Evolutionary conservation across 441 rosid genomes (phyloP), one percentile per base, ranked within the genome.

Genomic region (Gossypium davidsonii): DNA sequence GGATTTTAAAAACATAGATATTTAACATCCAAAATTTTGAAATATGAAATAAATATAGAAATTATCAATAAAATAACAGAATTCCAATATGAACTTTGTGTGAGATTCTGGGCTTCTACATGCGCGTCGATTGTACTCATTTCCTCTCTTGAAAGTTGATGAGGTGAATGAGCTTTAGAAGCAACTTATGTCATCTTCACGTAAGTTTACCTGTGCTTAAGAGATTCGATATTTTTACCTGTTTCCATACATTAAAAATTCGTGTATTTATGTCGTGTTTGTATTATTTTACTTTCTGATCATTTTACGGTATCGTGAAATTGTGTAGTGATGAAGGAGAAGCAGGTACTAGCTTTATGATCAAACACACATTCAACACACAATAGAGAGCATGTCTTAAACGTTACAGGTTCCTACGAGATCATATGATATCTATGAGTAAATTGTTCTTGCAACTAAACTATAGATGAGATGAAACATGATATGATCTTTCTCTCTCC

Each of bases 371-470:
- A 55, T 55, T 55, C 14, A 20, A 18, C 34, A 31, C 34, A 31
- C 31, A 56, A 4, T 8, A 21, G 3, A 20, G n/a, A 56, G 14
- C 4, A 56, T 28, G 21, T 55, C 26, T 55, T 3, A 55, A 55
- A 55, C 61, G 23, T 56, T 56, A 20, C 31, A 55, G 31, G n/a
- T 56, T 21, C 12, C 61, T 21, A 56, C 21, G 59, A 55, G 26
- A 55, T 55, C 7, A 18, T 7, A 9, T 31, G 34, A 4, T 31
- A 4, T 4, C 34, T 31, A 31, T 31, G 34, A 31, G 34, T 31
- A 31, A 31, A 74, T 65, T 61, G 67, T 58, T 55, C 60, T 56
- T 4, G 15, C 61, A 56, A 56, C 23, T 3, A 56, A 56, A 56
- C 23, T 6, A 55, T 20, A 56, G 12, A 9, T 21, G 3, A 11